Evolutionary conservation across 495 filamentous ascomycete species (phyloP).

Genomic region (Tetracladium setigerum): DNA sequence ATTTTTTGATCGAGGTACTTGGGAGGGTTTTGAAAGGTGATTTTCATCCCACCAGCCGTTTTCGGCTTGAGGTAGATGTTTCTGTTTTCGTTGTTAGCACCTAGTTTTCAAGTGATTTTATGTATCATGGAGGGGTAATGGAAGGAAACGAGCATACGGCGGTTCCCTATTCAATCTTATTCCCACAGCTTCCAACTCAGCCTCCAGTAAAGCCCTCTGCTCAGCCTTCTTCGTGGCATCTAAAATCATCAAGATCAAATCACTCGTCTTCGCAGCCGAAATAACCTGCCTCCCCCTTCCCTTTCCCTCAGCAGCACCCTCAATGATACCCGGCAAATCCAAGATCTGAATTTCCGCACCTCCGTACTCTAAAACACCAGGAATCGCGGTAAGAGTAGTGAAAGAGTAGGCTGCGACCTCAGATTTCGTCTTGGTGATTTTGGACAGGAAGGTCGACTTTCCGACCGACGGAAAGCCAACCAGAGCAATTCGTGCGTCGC

Average conservation of each 20-base stretch:
- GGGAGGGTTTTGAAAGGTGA: slow-evolving; percentile 84
- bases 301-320: slow-evolving; percentile 94
- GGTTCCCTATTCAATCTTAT: slow-evolving; percentile 90
- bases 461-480: slow-evolving; percentile 98
- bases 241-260: slow-evolving; percentile 92
- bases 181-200: slow-evolving; percentile 91
- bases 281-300: slow-evolving; percentile 95
- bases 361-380: slow-evolving; percentile 95
- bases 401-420: slow-evolving; percentile 96
- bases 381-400: slow-evolving; percentile 96
- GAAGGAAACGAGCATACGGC: slow-evolving; percentile 49
- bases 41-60: slow-evolving; percentile 97
- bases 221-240: slow-evolving; percentile 97
- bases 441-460: slow-evolving; percentile 97
- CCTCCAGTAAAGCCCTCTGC: slow-evolving; percentile 83
- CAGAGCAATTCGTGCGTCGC: slow-evolving; percentile 93
- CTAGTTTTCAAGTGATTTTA: neutral
- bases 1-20: slow-evolving; percentile 95
- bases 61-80: slow-evolving; percentile 99
- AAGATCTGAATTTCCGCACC: slow-evolving; percentile 98
- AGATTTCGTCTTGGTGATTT: slow-evolving; percentile 97
- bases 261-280: slow-evolving; percentile 98
- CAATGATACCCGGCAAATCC: slow-evolving; percentile 97
- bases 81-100: slow-evolving; percentile 30
- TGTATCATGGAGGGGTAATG: neutral